Evolutionary conservation across 176 grass and related monocot species (phyloP), one percentile per base, ranked within the genome.

Genomic region (Oryza officinalis): DNA sequence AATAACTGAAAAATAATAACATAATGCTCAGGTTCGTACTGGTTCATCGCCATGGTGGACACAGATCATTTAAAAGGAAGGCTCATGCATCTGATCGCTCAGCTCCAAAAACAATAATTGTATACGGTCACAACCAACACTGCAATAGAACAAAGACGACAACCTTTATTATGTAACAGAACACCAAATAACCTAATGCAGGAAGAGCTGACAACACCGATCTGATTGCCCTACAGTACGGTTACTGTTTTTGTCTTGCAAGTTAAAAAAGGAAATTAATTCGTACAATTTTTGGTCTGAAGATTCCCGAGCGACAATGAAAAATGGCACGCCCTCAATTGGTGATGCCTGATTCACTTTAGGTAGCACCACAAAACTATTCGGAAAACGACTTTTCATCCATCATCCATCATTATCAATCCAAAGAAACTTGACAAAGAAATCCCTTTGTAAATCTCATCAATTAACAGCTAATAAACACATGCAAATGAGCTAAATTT

Each of bases 311-410:
- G 54, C 13, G 28, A 89, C 52, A 77, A 45, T 54, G 2, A 49
- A 20, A 85, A 60, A 15, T 57, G 54, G 77, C 37, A 77, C 33
- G 69, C 38, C 69, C 15, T 32, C 13, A 65, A 64, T 18, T 59
- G 59, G 43, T 80, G 77, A 49, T 71, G 1, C 20, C 61, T 59
- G 72, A 60, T 73, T 78, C 57, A 54, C 70, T 85, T 83, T 37
- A 65, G 69, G 71, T 69, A 70, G 23, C 54, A 77, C 83, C 78
- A 72, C 63, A 81, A 33, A 76, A 25, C 69, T 81, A 45, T 33
- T 86, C 73, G 59, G 88, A 83, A 71, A 86, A 86, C 31, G 67
- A 90, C 30, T 13, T 79, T 63, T 74, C 67, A 86, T 83, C 84
- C 79, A 89, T 82, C 79, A 50, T 17, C 14, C 13, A 78, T 52